Evolutionary conservation across 2,329 filamentous ascomycete species (phyloP), one percentile per base, ranked within the genome.

Genomic region (Penicillium sclerotiorum): DNA sequence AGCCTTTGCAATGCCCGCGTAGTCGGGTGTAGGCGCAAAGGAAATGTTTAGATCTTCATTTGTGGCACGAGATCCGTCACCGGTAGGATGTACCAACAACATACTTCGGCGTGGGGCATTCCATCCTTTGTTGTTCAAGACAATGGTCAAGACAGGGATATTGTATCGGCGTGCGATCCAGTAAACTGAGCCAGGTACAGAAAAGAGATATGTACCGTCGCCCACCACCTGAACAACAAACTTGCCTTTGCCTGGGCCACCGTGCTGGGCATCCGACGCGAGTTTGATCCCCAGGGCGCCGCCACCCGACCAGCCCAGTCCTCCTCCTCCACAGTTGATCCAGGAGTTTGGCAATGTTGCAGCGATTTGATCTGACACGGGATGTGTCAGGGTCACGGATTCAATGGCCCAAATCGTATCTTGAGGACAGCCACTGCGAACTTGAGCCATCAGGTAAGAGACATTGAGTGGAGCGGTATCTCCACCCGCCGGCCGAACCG

Each of bases 281-380:
- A 93, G 79, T 66, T 92, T 91, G 63, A 92, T 85, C 2, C 89
- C 89, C 3, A 93, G 69, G 0, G 87, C 86, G 45, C 76, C 89
- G 12, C 89, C 89, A 12, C 88, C 89, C 9, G 84, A 88, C 89
- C 89, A 93, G 2, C 89, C 89, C 0, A 93, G 82, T 2, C 89
- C 89, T 12, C 88, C 89, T 1, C 87, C 89, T 1, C 89, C 89
- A 64, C 88, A 92, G 67, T 91, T 92, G 62, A 93, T 83, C 86
- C 86, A 91, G 0, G 83, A 84, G 0, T 88, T 87, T 0, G 89
- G 88, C 0, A 83, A 63, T 0, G 79, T 84, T 2, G 84, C 80
- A 60, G 85, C 84, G 7, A 94, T 73, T 56, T 91, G 88, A 57
- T 94, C 87, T 21, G 83, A 79, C 1, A 91, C 84, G 22, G 84